A percentile compares a stretch with the other conserved stretches of the same genome.
These are phyloP conservation scores for Podosphaera fusca DNA, from an alignment of 2,329 filamentous ascomycete genomes.

Conservation along the genomic window DNA sequence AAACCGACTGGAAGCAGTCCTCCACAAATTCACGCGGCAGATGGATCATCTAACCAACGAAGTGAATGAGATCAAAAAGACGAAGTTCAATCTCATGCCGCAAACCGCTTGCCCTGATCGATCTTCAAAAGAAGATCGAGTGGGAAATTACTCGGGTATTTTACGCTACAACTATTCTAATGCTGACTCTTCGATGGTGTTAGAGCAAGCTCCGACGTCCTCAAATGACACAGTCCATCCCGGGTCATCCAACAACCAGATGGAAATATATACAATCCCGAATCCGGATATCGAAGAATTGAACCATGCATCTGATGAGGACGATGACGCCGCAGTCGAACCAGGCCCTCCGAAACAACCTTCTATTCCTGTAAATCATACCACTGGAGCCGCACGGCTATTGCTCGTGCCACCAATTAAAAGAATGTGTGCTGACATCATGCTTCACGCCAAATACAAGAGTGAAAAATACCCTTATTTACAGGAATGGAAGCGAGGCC, in stretches of 20 bases:
- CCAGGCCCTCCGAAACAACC: constrained; percentile 34
- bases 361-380: constrained; percentile 65
- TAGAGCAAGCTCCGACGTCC: neutral
- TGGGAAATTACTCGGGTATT: neutral
- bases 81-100: neutral
- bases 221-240: neutral
- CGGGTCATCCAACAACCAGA: neutral
- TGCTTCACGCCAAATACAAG: constrained; percentile 26
- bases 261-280: neutral
- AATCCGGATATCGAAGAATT: constrained; percentile 17
- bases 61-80: constrained; percentile 4
- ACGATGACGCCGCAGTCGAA: constrained; percentile 20
- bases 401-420: constrained; percentile 49
- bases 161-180: neutral
- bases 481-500: constrained; percentile 48
- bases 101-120: neutral
- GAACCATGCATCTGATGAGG: constrained; percentile 20
- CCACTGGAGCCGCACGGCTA: constrained; percentile 67
- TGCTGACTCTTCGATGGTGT: neutral
- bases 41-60: constrained; percentile 3
- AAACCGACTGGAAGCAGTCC: constrained; percentile 6
- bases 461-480: constrained; percentile 53
- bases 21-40: constrained; percentile 2
- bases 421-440: constrained; percentile 26
- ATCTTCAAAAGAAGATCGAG: neutral